Conservation (phyloP, 169 alveolate species). For the Plasmodium berghei region DNA sequence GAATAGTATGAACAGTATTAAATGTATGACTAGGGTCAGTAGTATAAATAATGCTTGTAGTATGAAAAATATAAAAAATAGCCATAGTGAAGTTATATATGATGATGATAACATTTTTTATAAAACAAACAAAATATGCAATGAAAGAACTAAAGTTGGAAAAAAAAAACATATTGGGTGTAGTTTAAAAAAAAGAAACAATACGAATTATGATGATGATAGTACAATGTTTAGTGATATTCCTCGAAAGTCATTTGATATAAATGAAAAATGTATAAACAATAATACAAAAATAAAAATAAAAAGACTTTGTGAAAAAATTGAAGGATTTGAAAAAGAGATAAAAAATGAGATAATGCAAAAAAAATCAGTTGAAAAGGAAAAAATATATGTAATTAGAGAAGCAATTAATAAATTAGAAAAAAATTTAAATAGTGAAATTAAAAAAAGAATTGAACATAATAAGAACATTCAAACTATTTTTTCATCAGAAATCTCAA, state of each 20-base stretch:
- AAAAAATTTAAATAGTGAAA: conserved; percentile 57
- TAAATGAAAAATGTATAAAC: conserved; percentile 50
- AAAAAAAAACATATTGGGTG: conserved; percentile 19
- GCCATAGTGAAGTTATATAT: no score
- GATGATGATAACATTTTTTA: conserved; percentile 25
- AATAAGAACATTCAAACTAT: conserved; percentile 50
- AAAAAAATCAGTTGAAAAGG: conserved; percentile 67
- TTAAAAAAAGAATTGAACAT: conserved; percentile 67
- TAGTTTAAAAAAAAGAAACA: conserved; percentile 27
- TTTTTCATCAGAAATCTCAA: conserved; percentile 49
- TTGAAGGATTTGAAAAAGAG: conserved; percentile 75
- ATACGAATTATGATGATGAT: conserved; percentile 4
- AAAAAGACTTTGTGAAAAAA: conserved; percentile 65
- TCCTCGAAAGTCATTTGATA: conserved; percentile 12
- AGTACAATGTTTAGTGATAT: conserved; percentile 15
- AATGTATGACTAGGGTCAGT: not conserved
- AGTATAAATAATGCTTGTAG: not conserved
- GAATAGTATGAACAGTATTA: not conserved
- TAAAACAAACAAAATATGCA: conserved; percentile 11
- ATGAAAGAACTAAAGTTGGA: conserved; percentile 6
- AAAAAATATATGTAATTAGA: conserved; percentile 65
- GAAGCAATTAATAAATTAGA: conserved; percentile 64
- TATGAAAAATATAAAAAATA: no score
- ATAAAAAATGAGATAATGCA: conserved; percentile 63
- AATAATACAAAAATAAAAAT: conserved; percentile 62